These are phyloP conservation scores for Kodamaea laetipori DNA, from an alignment of 805 yeast species.

Conservation along the genomic window DNA sequence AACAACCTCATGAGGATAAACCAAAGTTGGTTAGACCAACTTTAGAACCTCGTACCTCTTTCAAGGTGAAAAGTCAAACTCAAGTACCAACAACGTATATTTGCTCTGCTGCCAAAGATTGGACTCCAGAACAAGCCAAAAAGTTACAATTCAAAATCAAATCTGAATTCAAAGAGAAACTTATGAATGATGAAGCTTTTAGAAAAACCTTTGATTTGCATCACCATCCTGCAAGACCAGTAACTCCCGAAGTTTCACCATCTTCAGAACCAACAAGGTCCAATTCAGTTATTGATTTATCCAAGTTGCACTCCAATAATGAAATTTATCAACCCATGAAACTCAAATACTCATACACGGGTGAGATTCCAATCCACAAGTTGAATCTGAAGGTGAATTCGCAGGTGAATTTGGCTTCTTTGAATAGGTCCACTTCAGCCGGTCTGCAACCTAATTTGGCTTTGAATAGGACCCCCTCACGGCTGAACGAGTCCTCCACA, in stretches of 20 bases:
- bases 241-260: constrained; percentile 47
- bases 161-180: constrained; percentile 37
- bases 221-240: constrained; percentile 36
- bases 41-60: constrained; percentile 17
- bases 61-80: constrained; percentile 12
- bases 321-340: constrained; percentile 43
- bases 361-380: constrained; percentile 40
- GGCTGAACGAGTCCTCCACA: constrained; percentile 21
- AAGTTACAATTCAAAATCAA: constrained; percentile 27
- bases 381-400: constrained; percentile 44
- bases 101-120: constrained; percentile 42
- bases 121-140: constrained; percentile 36
- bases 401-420: constrained; percentile 33
- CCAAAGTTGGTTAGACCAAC: constrained; percentile 37
- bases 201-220: constrained; percentile 31
- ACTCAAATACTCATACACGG: constrained; percentile 39
- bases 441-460: constrained; percentile 9
- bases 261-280: constrained; percentile 42
- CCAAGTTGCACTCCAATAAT: constrained; percentile 35
- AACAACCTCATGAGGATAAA: constrained; percentile 20
- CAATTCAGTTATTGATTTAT: constrained; percentile 43
- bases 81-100: constrained; percentile 27
- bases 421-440: constrained; percentile 8
- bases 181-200: constrained; percentile 42
- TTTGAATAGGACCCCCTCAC: too few relatives aligned